A percentile compares a stretch with the other conserved stretches of the same genome.
Conservation (phyloP, 805 yeast species). For the Yarrowia alimentaria region DNA sequence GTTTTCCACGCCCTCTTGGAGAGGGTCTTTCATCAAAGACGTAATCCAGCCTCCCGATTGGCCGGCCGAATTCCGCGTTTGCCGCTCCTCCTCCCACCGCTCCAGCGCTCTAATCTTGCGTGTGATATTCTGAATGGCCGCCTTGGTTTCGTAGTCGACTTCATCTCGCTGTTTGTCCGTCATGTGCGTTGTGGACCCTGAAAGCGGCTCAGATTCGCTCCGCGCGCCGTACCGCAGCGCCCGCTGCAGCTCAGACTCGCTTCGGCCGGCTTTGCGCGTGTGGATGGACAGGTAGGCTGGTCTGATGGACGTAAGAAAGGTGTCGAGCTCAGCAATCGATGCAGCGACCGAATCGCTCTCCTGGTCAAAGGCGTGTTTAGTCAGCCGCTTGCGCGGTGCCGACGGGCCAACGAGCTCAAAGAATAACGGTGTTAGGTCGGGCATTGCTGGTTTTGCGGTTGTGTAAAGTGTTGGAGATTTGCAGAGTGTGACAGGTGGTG, state of each 20-base stretch:
- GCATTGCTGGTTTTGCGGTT: not conserved
- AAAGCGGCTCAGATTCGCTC: not conserved
- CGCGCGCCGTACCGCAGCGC: slow-evolving; percentile 20
- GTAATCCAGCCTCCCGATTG: slow-evolving; percentile 23
- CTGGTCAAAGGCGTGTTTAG: slow-evolving; percentile 18
- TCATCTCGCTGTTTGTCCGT: slow-evolving; percentile 43
- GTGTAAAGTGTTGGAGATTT: not conserved
- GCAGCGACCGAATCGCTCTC: slow-evolving; percentile 13
- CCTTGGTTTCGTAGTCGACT: slow-evolving; percentile 42
- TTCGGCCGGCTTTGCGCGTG: slow-evolving; percentile 16
- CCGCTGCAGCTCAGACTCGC: slow-evolving; percentile 25
- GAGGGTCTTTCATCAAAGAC: slow-evolving; percentile 35
- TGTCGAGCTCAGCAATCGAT: slow-evolving; percentile 31
- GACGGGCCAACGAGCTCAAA: slow-evolving; percentile 23
- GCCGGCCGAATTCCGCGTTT: slow-evolving; percentile 31
- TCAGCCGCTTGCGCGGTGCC: not conserved
- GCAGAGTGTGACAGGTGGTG: too few species aligned
- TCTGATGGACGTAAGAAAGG: slow-evolving; percentile 34
- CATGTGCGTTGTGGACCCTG: slow-evolving; percentile 28
- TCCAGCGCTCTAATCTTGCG: slow-evolving; percentile 36
- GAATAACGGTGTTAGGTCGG: slow-evolving; percentile 20
- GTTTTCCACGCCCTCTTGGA: slow-evolving; percentile 33
- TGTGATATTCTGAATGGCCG: slow-evolving; percentile 40
- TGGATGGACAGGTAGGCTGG: slow-evolving; percentile 38
- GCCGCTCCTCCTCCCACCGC: slow-evolving; percentile 33